Conservation (phyloP, 306 rosid species). For the Dryas alaskensis region DNA sequence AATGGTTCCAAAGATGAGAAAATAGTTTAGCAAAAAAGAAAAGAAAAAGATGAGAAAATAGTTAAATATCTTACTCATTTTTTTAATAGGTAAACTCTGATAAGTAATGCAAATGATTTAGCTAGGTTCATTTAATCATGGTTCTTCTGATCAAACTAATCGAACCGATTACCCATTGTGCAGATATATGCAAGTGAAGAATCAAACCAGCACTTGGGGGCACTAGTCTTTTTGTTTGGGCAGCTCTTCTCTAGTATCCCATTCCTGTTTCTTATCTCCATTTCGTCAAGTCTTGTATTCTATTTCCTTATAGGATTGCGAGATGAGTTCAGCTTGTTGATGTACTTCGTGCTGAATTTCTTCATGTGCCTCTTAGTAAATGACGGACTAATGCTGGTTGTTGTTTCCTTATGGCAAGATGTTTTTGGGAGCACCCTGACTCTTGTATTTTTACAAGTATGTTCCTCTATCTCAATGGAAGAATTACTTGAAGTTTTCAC, state of each 20-base stretch:
- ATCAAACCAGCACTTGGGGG: conserved; percentile 81
- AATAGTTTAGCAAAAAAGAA: neutral
- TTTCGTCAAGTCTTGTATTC: conserved; percentile 86
- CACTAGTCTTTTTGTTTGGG: conserved; percentile 78
- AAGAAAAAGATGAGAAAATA: too few species aligned
- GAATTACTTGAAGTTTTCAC: neutral
- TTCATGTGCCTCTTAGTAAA: conserved; percentile 82
- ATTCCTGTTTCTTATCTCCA: conserved; percentile 90
- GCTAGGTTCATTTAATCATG: neutral
- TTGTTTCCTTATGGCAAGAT: conserved; percentile 68
- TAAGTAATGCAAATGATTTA: neutral
- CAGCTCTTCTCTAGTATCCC: conserved; percentile 98
- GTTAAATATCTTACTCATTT: neutral
- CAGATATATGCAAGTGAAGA: conserved; percentile 86
- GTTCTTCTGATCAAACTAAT: conserved; percentile 26
- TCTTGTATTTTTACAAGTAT: conserved; percentile 71
- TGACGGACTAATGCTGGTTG: conserved; percentile 86
- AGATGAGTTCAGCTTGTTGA: conserved; percentile 87
- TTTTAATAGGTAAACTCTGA: neutral
- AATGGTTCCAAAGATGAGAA: neutral
- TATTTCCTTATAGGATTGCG: conserved; percentile 84
- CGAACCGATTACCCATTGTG: conserved; percentile 28
- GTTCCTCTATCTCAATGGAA: conserved; percentile 27
- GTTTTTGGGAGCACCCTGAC: conserved; percentile 84
- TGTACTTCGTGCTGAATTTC: conserved; percentile 97